Evolutionary conservation across 176 grass and related monocot species (phyloP), one percentile per base, ranked within the genome.

Genomic region (Saccharum spontaneum): DNA sequence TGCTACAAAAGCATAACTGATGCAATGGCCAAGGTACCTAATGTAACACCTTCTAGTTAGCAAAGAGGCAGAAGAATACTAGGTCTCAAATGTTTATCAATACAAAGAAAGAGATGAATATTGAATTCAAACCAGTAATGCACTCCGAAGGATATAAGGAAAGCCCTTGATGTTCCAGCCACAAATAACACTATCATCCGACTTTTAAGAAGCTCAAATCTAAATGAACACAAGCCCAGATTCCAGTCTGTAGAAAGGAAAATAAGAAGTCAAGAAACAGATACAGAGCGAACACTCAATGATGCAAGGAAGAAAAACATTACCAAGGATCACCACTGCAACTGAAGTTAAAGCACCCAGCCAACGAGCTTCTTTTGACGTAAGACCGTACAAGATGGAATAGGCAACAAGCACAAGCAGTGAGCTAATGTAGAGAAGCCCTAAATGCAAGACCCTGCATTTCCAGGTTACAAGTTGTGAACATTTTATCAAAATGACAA

Each of bases 11-110:
- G 94, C 91, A 87, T 99, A 99, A 81, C 97, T 99, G 76, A 99
- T 94, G 82, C 97, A 99, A 87, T 99, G 97, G 71, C 97, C 97
- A 78, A 99, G 90, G 79, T 99, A 99, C 97, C 97, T 99, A 78
- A 79, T 81, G 82, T 61, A 67, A 76, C 10, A 97, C 36, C 20
- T 52, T 44, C 10, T 40, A 76, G n/a, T 88, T 79, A 88, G 82
- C n/a, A 84, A 84, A 86, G 67, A 74, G 67, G 54, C 69, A 40
- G 36, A 44, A 73, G 46, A 52, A 70, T 38, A 69, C 4, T 80
- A 73, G 44, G 16, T 71, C 37, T 48, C 54, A 24, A 50, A 86
- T 76, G 84, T 78, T 33, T 79, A 79, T 40, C 71, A 69, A 36
- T 67, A 80, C 69, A 74, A 74, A 75, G 87, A 61, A 57, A 85